Evolutionary conservation across 139 green algal genomes (phyloP).

Genomic region (Gonium pectorale): DNA sequence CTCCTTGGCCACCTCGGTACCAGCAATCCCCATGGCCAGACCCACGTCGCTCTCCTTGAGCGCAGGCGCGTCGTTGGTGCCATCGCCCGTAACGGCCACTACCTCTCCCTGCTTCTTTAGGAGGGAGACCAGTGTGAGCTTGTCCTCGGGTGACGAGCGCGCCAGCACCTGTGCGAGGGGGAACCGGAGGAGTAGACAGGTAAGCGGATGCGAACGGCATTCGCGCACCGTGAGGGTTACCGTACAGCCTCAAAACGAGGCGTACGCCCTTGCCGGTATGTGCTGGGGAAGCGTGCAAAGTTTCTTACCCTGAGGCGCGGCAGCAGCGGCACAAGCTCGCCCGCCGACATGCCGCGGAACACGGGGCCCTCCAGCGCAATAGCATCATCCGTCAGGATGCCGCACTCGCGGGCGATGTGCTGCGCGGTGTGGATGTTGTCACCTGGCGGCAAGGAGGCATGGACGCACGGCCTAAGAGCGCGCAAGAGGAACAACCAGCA

Average conservation of each 20-base stretch:
- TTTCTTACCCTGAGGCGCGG: constrained; percentile 72
- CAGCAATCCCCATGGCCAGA: constrained; percentile 97
- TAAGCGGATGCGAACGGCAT: too few species aligned
- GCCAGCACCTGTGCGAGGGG: constrained; percentile 92
- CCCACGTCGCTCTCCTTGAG: constrained; percentile 97
- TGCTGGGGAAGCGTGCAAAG: too few species aligned
- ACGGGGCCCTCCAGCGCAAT: constrained; percentile 84
- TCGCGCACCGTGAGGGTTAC: too few species aligned
- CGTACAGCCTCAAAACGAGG: too few species aligned
- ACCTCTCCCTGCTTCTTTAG: constrained; percentile 94
- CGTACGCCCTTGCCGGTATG: too few species aligned
- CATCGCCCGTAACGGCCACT: constrained; percentile 97
- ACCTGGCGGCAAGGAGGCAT: constrained; percentile 51
- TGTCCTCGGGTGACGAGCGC: constrained; percentile 94
- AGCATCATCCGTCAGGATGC: constrained; percentile 81
- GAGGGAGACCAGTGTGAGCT: constrained; percentile 90
- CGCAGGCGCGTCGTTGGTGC: constrained; percentile 97
- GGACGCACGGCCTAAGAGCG: neutral
- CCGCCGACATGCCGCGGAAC: constrained; percentile 88
- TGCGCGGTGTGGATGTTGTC: constrained; percentile 97
- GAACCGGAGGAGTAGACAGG: too few species aligned
- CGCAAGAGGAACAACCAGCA: neutral
- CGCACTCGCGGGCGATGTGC: constrained; percentile 95
- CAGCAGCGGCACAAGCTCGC: constrained; percentile 74
- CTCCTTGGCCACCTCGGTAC: constrained; percentile 96